These are phyloP conservation scores for Cucumis sativus DNA, from an alignment of 306 rosid genomes.

Conservation along the genomic window Cucumber_9930_V3 NC_026658.2:22307501-22308000, in stretches of 20 bases:
- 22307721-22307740: constrained; percentile 84
- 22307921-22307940: not conserved
- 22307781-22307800: constrained; percentile 46
- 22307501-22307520: constrained; percentile 39
- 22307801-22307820: constrained; percentile 72
- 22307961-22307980: not conserved
- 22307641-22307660: constrained; percentile 17
- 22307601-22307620: constrained; percentile 24
- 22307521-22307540: constrained; percentile 20
- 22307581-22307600: constrained; percentile 66
- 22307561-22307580: constrained; percentile 39
- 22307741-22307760: constrained; percentile 82
- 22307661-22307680: constrained; percentile 38
- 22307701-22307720: constrained; percentile 61
- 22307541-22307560: constrained; percentile 18
- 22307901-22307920: constrained; percentile 7
- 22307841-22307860: constrained; percentile 71
- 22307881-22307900: constrained; percentile 57
- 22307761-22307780: constrained; percentile 48
- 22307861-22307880: constrained; percentile 40
- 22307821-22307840: constrained; percentile 71
- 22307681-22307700: constrained; percentile 62
- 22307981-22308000: constrained; percentile 1
- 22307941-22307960: not conserved
- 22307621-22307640: constrained; percentile 14